Evolutionary conservation across 495 filamentous ascomycete species (phyloP), one percentile per base, ranked within the genome.

Genomic region (Penicillium parvum): DNA sequence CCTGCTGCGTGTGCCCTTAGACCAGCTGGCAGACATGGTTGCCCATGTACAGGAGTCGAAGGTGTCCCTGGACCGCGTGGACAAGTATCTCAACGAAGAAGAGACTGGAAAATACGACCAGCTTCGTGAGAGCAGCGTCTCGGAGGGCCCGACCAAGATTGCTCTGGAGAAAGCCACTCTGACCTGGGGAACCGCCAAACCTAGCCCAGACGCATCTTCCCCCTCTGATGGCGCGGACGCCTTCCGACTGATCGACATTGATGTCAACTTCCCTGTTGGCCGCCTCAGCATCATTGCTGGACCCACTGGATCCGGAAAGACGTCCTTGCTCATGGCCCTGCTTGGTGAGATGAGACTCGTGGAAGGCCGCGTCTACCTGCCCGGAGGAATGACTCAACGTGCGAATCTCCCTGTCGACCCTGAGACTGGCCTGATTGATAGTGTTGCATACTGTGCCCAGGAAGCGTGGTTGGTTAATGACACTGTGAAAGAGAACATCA

Each of bases 1-100:
- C 40, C 79, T 99, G n/a, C 83, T 99, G 19, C 82, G 94, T 27
- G 84, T 95, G 41, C 94, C 94, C 7, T 66, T 99, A 37, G 94
- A 99, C 65, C 94, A 97, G 58, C 74, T 99, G 4, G 94, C 94
- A 32, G 94, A 99, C 60, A 99, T 99, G 94, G 81, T 99, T 57
- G 95, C 94, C 25, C 95, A 96, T 60, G 90, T 99, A 6, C 89
- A 96, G 67, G 94, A 99, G 66, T 88, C 90, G 7, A 92, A 94
- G 69, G 94, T 99, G 21, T 97, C 94, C 1, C 78, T 99, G 32
- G 90, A 95, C 57, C 89, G 94, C 66, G 88, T 99, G 14, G 92
- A 99, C 55, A 85, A 95, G 49, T 99, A 95, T 59, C 63, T 99
- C 38, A 84, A 79, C 40, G 94, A 99, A 58, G 87, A 95, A 17